Percentiles rank a stretch among this genome's conserved stretches.
These are phyloP conservation scores for Mucor racemosus DNA, from an alignment of 371 early-diverging fungal species.

Conservation along the genomic window DNA sequence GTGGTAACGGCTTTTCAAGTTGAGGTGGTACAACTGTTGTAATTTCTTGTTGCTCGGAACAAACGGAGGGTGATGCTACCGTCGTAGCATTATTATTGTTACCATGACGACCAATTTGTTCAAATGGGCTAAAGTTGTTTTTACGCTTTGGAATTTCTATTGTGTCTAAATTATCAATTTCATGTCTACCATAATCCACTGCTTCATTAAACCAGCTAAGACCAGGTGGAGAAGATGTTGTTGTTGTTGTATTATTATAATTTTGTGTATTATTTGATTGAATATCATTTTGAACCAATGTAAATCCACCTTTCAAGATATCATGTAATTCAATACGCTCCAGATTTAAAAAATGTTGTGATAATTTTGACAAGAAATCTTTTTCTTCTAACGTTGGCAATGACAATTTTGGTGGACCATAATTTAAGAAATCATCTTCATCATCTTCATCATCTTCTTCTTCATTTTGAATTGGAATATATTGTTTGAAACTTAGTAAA, in stretches of 20 bases:
- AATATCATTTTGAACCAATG: slow-evolving; percentile 28
- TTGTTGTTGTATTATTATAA: slow-evolving; percentile 6
- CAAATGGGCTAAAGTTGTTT: slow-evolving; percentile 15
- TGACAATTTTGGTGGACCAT: slow-evolving; percentile 12
- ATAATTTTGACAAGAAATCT: slow-evolving; percentile 25
- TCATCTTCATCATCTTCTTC: slow-evolving; percentile 11
- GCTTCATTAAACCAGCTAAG: slow-evolving; percentile 33
- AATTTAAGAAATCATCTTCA: slow-evolving; percentile 13
- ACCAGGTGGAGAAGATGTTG: slow-evolving; percentile 18
- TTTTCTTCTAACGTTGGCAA: slow-evolving; percentile 27
- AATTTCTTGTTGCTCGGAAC: slow-evolving; percentile 10
- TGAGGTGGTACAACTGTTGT: slow-evolving; percentile 17
- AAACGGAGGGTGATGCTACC: slow-evolving; percentile 3
- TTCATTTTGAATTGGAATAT: slow-evolving; percentile 26
- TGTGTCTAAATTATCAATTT: slow-evolving; percentile 21
- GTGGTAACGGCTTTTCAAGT: slow-evolving; percentile 19
- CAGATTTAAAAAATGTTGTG: slow-evolving; percentile 17
- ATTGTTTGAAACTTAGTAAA: slow-evolving; percentile 25
- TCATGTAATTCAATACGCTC: slow-evolving; percentile 30
- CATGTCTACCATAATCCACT: slow-evolving; percentile 21
- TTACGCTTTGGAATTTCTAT: slow-evolving; percentile 14
- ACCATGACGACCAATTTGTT: slow-evolving; percentile 10
- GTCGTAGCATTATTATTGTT: slow-evolving; percentile 11
- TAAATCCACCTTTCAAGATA: slow-evolving; percentile 28
- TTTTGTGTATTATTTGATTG: slow-evolving; percentile 15